Evolutionary conservation across 2,329 filamentous ascomycete species (phyloP).

Genomic region (Plenodomus lindquistii): DNA sequence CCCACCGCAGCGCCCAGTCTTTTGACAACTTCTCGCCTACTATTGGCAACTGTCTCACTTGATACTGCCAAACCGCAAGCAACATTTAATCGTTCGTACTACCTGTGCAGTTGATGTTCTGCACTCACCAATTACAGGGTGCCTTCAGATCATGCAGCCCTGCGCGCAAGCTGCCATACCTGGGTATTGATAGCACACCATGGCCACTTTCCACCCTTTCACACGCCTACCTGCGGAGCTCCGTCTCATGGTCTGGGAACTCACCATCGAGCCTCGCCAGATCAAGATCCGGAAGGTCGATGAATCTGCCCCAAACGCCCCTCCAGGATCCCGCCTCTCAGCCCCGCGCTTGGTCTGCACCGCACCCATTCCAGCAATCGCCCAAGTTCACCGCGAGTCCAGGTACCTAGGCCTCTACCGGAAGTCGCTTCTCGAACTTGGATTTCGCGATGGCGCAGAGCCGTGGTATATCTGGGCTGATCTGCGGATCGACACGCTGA

Average conservation of each 20-base stretch:
- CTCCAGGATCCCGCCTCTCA: neutral
- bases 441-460: neutral
- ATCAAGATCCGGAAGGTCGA: neutral
- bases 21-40: no score
- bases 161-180: neutral
- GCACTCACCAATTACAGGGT: neutral
- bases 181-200: no score
- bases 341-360: neutral
- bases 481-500: neutral
- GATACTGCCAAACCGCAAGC: no score
- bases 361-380: neutral
- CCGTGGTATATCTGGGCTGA: neutral
- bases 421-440: neutral
- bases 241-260: constrained; percentile 9
- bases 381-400: neutral
- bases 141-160: neutral
- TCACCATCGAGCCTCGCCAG: constrained; percentile 13
- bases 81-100: no score
- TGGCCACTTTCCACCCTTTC: constrained; percentile 11
- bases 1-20: no score
- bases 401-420: neutral
- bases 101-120: no score
- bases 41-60: no score
- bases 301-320: neutral
- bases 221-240: constrained; percentile 9